Evolutionary conservation across 2,329 filamentous ascomycete genomes (phyloP), one percentile per base, ranked within the genome.

Genomic region (Xylaria sp.): DNA sequence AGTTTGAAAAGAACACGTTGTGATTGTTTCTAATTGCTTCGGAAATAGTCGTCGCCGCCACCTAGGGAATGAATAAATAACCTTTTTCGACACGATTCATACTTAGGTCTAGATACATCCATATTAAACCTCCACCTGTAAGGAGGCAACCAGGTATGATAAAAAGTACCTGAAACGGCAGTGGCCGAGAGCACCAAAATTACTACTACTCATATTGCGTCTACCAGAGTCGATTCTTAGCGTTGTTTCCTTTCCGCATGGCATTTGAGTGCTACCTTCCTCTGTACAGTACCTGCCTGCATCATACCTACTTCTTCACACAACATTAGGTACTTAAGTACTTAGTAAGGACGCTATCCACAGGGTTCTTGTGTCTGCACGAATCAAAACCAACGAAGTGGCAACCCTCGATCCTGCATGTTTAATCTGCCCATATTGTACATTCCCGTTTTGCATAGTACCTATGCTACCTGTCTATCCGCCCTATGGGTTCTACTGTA

Each of bases 1-100:
- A 41, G 52, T 54, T 52, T 25, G 69, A 67, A 73, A 70, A 73
- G 72, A 73, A 72, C 72, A 73, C 72, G 72, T 72, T 72, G 72
- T 69, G 23, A 3, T 59, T 70, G 15, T 58, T 20, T 18, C 31
- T 37, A 9, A 12, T 55, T 13, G 52, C n/a, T 55, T 54, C 25
- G n/a, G 28, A 37, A 37, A 9, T 34, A 3, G 44, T 20, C 5
- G 9, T 20, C 5, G 9, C 31, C 52, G 52, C 52, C 18, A 39
- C 52, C 31, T 39, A 15, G 18, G n/a, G n/a, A n/a, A 31, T n/a
- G 28, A 44, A n/a, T n/a, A 15, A 10, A 41, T 37, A 52, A 2
- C 3, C 4, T 18, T 44, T 58, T 58, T 46, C 31, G 8, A 37
- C 34, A 58, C n/a, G 20, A 58, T n/a, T 37, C 55, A 52, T 56